phyloP scores from a whole-genome alignment of 495 filamentous ascomycete genomes.

The Achaetomiella virescens region DNA sequence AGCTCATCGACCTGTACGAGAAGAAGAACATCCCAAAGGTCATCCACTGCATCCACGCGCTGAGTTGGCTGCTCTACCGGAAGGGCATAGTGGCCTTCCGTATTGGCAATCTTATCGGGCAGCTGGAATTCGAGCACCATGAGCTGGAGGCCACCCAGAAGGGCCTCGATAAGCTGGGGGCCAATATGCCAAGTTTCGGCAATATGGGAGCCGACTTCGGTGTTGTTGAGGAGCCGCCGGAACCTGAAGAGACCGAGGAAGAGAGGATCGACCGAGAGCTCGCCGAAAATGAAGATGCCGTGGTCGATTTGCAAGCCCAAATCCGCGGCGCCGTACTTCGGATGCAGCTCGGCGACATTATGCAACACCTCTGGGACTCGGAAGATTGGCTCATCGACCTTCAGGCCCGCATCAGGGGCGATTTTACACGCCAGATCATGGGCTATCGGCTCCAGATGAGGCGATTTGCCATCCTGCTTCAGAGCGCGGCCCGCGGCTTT shows the following conservation, averaged over 20 bases:
- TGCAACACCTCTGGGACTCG: slow-evolving; percentile 87
- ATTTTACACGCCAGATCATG: slow-evolving; percentile 61
- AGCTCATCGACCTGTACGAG: slow-evolving; percentile 96
- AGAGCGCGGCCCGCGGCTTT: slow-evolving; percentile 75
- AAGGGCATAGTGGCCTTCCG: slow-evolving; percentile 92
- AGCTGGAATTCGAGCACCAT: slow-evolving; percentile 95
- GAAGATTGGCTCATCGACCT: slow-evolving; percentile 74
- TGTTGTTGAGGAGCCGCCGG: slow-evolving; percentile 51
- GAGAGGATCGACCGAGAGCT: slow-evolving; percentile 83
- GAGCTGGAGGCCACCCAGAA: slow-evolving; percentile 96
- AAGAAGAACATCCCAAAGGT: slow-evolving; percentile 99
- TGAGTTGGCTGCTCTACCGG: slow-evolving; percentile 91
- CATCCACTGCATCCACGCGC: slow-evolving; percentile 95
- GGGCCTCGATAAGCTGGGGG: slow-evolving; percentile 87
- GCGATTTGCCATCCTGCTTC: slow-evolving; percentile 65
- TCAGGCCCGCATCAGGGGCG: slow-evolving; percentile 76
- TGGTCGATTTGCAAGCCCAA: slow-evolving; percentile 80
- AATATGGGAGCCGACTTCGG: slow-evolving; percentile 95
- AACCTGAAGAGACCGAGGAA: slow-evolving; percentile 81
- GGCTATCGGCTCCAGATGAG: slow-evolving; percentile 75
- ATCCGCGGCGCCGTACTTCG: slow-evolving; percentile 75
- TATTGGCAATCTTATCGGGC: slow-evolving; percentile 96
- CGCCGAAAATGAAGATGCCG: slow-evolving; percentile 60
- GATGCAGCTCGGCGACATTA: slow-evolving; percentile 68
- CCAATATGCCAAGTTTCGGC: slow-evolving; percentile 95